Conservation (phyloP, 768 basidiomycete species). For the Strobilomyces confusus region DNA sequence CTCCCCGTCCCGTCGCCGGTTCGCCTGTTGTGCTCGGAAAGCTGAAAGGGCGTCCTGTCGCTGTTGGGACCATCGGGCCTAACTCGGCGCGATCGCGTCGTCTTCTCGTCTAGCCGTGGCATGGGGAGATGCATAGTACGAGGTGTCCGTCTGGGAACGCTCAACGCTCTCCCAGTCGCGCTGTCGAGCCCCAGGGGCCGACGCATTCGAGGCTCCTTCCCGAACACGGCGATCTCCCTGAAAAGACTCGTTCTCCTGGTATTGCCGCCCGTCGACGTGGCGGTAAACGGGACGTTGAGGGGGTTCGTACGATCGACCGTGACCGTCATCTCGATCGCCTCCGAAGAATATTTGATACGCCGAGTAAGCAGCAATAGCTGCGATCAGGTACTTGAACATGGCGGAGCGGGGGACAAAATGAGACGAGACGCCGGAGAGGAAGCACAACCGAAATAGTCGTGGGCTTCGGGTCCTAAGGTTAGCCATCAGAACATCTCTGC, state of each 20-base stretch:
- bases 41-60: constrained; percentile 72
- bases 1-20: too few species aligned
- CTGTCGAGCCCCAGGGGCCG: constrained; percentile 48
- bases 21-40: too few species aligned
- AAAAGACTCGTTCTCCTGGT: background rate
- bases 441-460: background rate
- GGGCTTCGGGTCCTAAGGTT: background rate
- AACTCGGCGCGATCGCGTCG: too few species aligned
- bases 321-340: constrained; percentile 4
- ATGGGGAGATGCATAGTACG: constrained; percentile 55
- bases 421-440: background rate
- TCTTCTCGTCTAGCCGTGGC: constrained; percentile 74
- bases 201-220: constrained; percentile 17
- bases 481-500: too few species aligned
- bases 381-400: constrained; percentile 16
- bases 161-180: constrained; percentile 3
- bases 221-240: background rate
- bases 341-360: constrained; percentile 12
- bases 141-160: constrained; percentile 16
- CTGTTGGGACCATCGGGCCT: constrained; percentile 57
- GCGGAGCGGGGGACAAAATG: background rate
- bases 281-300: background rate
- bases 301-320: background rate
- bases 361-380: constrained; percentile 8
- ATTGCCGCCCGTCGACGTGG: constrained; percentile 12